Base-by-base conservation (phyloP, 2,329 filamentous ascomycete species). In the Calonectria ilicicola region DNA sequence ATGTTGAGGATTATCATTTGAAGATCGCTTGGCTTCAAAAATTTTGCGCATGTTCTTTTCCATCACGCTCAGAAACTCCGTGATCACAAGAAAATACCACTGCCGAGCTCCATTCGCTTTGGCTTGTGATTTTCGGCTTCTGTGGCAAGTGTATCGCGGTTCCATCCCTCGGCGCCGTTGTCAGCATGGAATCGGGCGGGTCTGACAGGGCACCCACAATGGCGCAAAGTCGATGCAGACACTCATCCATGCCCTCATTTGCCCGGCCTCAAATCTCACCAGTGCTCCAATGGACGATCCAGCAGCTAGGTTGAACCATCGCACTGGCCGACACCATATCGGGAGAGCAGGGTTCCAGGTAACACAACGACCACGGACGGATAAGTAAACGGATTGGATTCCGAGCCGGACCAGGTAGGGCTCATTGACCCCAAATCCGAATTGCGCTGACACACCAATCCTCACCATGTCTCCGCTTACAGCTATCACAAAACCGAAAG, bases 71-170 rank as follows among this genome's bases (percentile, higher is more conserved):
- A 10, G 23, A n/a, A 23, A 6, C 19, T 4, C 14, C 35, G n/a
- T 19, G 32, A 46, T 63, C 38, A 63, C 58, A 46, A 21, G 58
- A 44, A 27, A 42, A 63, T 29, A n/a, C 26, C 12, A 21, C 40
- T 29, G 60, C 67, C 60, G 67, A 60, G 67, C 35, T 29, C n/a
- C 23, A 12, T 27, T 17, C 2, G 6, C 1, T 63, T 46, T 68
- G 35, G 67, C 67, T 69, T 65, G 67, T 69, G 67, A 69, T 69
- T 65, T 44, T 65, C 47, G 56, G 53, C 46, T n/a, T 63, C 9
- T 62, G 56, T 69, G 67, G 67, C 67, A 47, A 47, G 46, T 69
- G 65, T 40, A n/a, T 62, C 42, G 40, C 65, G 44, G 29, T 47
- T 66, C 58, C 26, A 35, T 40, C 46, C 46, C 44, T 63, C 46